These are phyloP conservation scores for Talaromyces borbonicus DNA, from an alignment of 495 filamentous ascomycete species.

Conservation along the genomic window DNA sequence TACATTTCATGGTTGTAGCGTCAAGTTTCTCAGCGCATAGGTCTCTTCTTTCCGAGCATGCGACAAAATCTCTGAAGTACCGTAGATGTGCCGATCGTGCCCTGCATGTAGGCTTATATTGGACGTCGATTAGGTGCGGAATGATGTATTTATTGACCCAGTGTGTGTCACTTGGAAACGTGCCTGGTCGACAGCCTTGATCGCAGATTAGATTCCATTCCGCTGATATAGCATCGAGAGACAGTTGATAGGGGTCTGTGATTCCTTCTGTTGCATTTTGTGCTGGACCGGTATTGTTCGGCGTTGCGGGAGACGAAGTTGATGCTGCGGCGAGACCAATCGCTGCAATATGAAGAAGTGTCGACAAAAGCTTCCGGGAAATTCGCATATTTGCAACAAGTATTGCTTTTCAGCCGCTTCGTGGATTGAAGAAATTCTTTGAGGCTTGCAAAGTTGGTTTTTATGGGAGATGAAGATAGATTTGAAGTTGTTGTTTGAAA, in stretches of 20 bases:
- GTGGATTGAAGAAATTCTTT: too few species aligned
- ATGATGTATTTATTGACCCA: neutral
- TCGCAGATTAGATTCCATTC: slow-evolving; percentile 4
- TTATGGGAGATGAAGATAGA: too few species aligned
- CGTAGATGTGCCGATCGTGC: neutral
- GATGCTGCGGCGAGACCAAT: too few species aligned
- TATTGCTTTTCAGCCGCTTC: too few species aligned
- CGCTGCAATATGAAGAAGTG: too few species aligned
- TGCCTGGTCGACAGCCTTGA: neutral
- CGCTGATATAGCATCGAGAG: slow-evolving; percentile 2
- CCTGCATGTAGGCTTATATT: slow-evolving; percentile 5
- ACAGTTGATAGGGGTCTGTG: neutral
- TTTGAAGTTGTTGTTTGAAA: too few species aligned
- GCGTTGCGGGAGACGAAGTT: neutral
- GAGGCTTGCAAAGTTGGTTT: too few species aligned
- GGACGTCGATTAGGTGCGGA: slow-evolving; percentile 1
- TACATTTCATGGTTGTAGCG: neutral
- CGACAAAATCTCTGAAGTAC: neutral
- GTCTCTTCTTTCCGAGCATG: neutral
- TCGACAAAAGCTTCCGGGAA: too few species aligned
- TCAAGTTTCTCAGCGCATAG: neutral
- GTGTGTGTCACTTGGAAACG: slow-evolving; percentile 1
- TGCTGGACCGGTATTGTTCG: neutral
- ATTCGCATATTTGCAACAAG: too few species aligned
- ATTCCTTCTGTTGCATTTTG: neutral